Base-by-base conservation (phyloP, 2,329 filamentous ascomycete genomes). In the Beauveria sp. region DNA sequence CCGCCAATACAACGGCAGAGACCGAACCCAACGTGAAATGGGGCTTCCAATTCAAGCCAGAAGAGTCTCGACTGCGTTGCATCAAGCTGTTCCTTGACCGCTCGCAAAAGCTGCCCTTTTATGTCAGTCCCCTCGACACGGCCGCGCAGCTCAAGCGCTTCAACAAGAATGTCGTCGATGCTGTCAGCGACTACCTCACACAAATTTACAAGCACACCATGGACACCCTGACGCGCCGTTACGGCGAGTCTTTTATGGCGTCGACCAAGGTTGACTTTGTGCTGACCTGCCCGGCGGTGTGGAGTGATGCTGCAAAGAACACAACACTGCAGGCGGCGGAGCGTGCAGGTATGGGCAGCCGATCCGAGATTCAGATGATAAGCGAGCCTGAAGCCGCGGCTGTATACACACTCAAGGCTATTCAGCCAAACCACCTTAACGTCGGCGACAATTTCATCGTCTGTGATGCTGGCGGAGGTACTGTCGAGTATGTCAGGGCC, bases 41-140 rank as follows among this genome's bases (percentile, higher is more conserved):
- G 90, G 90, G 90, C 0, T 92, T 92, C 71, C 88, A 92, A 71
- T 90, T 92, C 79, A 87, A 85, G 68, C 88, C 89, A 1, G 87
- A 91, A 68, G 88, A 91, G 72, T 81, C 86, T 51, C 83, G 89
- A 22, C 80, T 93, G 30, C 86, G 89, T 12, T 93, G 90, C 71
- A 91, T 93, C 77, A 93, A 93, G 77, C 81, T 93, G 26, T 92
- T 92, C 69, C 85, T 93, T 41, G 90, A 93, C 71, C 84, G 88
- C 24, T 86, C 87, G 48, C 90, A 92, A 73, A 90, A 90, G 72
- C 80, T 93, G 26, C 90, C 90, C 8, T 89, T 90, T 66, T 93
- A 92, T 66, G 88, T 92, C 63, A 90, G 86, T 67, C 87, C 87
- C 8, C 80, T 90, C 26, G 89, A 92, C 71, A 92, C 89, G 53